Evolutionary conservation across 148 eudicot species (phyloP), one percentile per base, ranked within the genome.

Genomic region (Gaultheria prostrata): DNA sequence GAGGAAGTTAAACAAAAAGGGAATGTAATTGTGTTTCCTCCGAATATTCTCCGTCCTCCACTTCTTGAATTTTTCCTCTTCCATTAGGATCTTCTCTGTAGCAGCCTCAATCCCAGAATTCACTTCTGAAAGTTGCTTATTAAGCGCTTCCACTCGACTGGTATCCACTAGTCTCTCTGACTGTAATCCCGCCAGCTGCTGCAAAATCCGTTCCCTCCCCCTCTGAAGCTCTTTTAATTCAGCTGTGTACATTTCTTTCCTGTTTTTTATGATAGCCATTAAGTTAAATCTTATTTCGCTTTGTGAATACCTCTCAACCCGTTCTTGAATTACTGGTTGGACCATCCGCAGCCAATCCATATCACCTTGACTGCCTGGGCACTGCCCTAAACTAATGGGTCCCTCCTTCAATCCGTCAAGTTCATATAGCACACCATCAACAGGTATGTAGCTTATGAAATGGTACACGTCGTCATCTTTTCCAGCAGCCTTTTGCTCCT

Each of bases 401-500:
- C 98, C 98, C 79, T 91, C 98, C 86, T 97, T 97, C 90, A 97
- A 83, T 69, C 99, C 99, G 73, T 97, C 99, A 39, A 95, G 98
- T 86, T 97, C 98, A 53, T 97, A 97, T 14, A 97, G 89, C 67
- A 93, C 93, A 59, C 99, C 98, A 73, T 95, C 98, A n/a, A 92
- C 92, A 6, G 98, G 98, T 81, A 95, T 85, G 76, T 97, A 97
- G 86, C 98, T 97, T 82, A 97, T 97, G 83, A 97, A 97, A 88
- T 97, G 99, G 88, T 95, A 97, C 53, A 97, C 97, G 73, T 97
- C 98, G 80, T 97, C 99, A 32, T 97, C 99, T 87, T 97, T 95
- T 67, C 95, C 94, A 51, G 98, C 95, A 14, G 94, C 51, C 84
- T 93, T 94, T 87, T 97, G 98, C 89, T 95, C 98, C 15, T 97